These are phyloP conservation scores for Coemansia sp. DNA, from an alignment of 192 early-diverging fungal species.

Conservation along the genomic window DNA sequence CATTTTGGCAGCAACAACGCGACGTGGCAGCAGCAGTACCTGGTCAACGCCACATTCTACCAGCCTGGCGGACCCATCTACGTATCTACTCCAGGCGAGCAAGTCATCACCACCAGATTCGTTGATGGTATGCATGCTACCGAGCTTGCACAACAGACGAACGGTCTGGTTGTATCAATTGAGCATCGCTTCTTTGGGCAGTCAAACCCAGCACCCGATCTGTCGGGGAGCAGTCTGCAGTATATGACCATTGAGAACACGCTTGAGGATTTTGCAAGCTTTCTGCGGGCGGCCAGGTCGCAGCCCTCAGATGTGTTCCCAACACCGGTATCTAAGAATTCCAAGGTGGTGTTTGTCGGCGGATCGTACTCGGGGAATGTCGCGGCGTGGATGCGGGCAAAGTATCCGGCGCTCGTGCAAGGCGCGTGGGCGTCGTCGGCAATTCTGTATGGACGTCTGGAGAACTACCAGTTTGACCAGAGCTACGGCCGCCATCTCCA, in stretches of 20 bases:
- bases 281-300: conserved; percentile 16
- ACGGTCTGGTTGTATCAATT: conserved; percentile 54
- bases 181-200: conserved; percentile 65
- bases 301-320: conserved; percentile 11
- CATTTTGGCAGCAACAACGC: conserved; percentile 23
- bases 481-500: conserved; percentile 35
- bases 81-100: conserved; percentile 36
- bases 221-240: conserved; percentile 26
- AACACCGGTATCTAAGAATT: conserved; percentile 6
- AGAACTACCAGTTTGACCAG: conserved; percentile 62
- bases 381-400: conserved; percentile 71
- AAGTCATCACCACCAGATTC: conserved; percentile 8
- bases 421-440: conserved; percentile 70
- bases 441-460: conserved; percentile 58
- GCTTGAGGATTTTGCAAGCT: conserved; percentile 33
- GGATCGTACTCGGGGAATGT: conserved; percentile 72
- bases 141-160: conserved; percentile 51
- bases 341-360: conserved; percentile 66
- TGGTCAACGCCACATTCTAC: conserved; percentile 43
- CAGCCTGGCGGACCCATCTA: conserved; percentile 35
- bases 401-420: conserved; percentile 61
- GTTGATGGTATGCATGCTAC: conserved; percentile 16
- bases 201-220: conserved; percentile 50
- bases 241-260: conserved; percentile 34
- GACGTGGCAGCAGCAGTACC: conserved; percentile 39